Percentiles rank a stretch among this genome's conserved stretches.
Conservation (phyloP, 495 filamentous ascomycete species). For the Xylona heveae region DNA sequence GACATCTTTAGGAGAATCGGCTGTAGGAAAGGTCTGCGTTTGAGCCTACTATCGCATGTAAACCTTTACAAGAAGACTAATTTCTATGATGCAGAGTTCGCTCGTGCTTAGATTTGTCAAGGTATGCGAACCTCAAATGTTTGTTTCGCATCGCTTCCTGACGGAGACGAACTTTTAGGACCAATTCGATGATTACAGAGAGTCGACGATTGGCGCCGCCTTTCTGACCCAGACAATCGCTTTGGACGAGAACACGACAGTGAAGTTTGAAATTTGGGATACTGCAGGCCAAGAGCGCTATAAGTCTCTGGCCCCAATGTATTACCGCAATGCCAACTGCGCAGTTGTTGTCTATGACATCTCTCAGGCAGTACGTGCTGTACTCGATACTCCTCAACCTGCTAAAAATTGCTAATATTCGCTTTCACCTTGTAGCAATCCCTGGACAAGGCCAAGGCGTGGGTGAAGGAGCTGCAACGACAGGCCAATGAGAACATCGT, state of each 20-base stretch:
- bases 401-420: too few relatives aligned
- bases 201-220: conserved; percentile 96
- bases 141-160: not conserved
- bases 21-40: conserved; percentile 74
- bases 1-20: conserved; percentile 64
- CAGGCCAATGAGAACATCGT: conserved; percentile 99
- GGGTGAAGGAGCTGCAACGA: conserved; percentile 97
- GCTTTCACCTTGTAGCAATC: conserved; percentile 39
- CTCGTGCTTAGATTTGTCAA: conserved; percentile 96
- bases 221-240: conserved; percentile 98
- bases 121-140: conserved; percentile 24
- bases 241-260: conserved; percentile 88
- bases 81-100: conserved; percentile 82
- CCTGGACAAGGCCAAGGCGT: conserved; percentile 93
- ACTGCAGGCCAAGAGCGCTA: conserved; percentile 96
- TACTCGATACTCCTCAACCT: too few relatives aligned
- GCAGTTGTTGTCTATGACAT: conserved; percentile 98
- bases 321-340: conserved; percentile 97
- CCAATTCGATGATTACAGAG: conserved; percentile 98
- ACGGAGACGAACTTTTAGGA: conserved; percentile 31
- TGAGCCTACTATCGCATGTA: conserved; percentile 11
- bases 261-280: conserved; percentile 99
- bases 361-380: conserved; percentile 69
- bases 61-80: conserved; percentile 16
- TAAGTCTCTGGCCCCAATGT: conserved; percentile 97